phyloP scores from a whole-genome alignment of 176 grass and related monocot species.

The Rhynchospora tenuis region DNA sequence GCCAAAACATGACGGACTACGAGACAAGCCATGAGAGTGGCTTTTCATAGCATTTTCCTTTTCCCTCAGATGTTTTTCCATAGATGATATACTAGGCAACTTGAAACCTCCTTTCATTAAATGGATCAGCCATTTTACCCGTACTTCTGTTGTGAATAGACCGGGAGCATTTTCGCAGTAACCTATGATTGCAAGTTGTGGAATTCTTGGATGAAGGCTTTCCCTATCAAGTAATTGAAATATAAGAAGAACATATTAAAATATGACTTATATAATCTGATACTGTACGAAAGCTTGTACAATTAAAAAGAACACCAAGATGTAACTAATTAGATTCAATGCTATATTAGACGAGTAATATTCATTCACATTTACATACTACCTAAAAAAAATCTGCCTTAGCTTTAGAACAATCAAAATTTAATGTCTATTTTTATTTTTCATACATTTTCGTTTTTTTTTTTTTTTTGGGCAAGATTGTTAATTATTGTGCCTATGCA shows the following conservation, averaged over 20 bases:
- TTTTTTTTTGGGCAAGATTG: no score
- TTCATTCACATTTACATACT: no score
- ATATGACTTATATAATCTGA: no score
- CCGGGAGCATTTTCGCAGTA: constrained; percentile 12
- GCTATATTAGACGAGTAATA: no score
- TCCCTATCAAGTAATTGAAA: constrained; percentile 20
- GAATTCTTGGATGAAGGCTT: constrained; percentile 28
- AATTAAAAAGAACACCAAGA: no score
- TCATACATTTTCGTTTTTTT: no score
- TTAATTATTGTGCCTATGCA: no score
- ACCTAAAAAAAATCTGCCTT: no score
- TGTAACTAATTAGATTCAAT: no score
- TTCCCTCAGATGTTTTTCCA: constrained; percentile 14
- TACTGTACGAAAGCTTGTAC: no score
- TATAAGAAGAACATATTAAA: background rate
- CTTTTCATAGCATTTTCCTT: background rate
- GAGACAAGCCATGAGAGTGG: background rate
- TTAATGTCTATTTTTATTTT: no score
- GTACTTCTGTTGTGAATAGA: constrained; percentile 1
- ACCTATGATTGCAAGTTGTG: constrained; percentile 22
- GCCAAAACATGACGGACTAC: background rate
- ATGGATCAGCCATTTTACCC: constrained; percentile 29
- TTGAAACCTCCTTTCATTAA: constrained; percentile 19
- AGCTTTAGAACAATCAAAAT: no score
- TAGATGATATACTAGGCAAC: constrained; percentile 22